These are phyloP conservation scores for Echeveria elegans DNA, from an alignment of 164 flowering plant genomes.

Conservation along the genomic window DNA sequence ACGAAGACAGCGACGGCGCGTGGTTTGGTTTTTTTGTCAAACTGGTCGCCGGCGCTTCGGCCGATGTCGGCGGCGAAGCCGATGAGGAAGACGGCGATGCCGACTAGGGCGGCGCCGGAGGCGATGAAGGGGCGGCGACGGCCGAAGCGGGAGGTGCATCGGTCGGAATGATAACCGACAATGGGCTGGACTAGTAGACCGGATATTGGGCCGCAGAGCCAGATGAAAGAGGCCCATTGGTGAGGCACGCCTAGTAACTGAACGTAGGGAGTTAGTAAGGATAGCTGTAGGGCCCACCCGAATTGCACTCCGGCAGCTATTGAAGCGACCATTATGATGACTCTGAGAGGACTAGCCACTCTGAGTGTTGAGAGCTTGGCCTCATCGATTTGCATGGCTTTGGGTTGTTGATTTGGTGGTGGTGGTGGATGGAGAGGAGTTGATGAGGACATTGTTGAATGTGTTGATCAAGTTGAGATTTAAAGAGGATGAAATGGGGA, in stretches of 20 bases:
- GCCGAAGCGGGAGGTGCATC: constrained; percentile 6
- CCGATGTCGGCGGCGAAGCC: constrained; percentile 2
- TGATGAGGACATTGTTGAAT: background rate
- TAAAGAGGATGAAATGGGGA: background rate
- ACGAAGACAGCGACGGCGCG: background rate
- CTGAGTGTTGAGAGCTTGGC: background rate
- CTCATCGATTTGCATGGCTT: background rate
- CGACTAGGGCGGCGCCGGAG: constrained; percentile 3
- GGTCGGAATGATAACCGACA: background rate
- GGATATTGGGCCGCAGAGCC: constrained; percentile 6
- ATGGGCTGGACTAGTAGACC: background rate
- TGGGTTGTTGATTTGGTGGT: background rate
- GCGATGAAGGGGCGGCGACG: constrained; percentile 5
- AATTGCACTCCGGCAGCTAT: constrained; percentile 2
- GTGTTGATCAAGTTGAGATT: background rate
- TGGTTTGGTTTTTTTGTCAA: background rate
- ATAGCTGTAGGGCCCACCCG: constrained; percentile 6
- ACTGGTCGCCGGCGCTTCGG: background rate
- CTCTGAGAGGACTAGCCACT: background rate
- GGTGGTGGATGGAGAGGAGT: background rate
- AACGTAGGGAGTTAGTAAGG: background rate
- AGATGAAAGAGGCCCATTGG: background rate
- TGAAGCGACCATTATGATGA: background rate
- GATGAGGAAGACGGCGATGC: background rate
- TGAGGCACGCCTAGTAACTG: constrained; percentile 2